phyloP scores from a whole-genome alignment of 1,284 basidiomycete species.

The Xerocomus amazonicus region DNA sequence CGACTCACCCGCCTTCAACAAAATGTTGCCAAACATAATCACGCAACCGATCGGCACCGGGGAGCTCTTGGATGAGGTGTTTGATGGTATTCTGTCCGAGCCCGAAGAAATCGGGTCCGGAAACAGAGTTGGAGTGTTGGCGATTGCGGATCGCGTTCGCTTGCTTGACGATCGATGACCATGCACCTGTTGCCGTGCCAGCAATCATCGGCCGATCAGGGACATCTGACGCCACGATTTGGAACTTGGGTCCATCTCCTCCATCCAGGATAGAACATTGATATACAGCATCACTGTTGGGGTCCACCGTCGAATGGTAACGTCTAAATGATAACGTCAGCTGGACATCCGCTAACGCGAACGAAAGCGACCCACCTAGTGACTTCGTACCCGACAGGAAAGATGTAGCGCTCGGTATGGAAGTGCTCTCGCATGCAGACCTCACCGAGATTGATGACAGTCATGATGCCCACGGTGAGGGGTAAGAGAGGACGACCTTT shows the following conservation, averaged over 20 bases:
- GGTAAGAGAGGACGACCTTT: conserved; percentile 64
- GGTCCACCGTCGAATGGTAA: conserved; percentile 71
- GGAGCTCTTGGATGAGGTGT: conserved; percentile 76
- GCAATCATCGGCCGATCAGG: conserved; percentile 67
- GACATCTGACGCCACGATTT: conserved; percentile 67
- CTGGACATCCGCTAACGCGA: conserved; percentile 2
- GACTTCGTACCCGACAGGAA: conserved; percentile 79
- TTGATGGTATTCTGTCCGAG: conserved; percentile 82
- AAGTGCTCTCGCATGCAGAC: conserved; percentile 79
- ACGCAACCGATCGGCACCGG: conserved; percentile 60
- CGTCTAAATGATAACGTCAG: conserved; percentile 44
- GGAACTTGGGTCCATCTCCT: conserved; percentile 77
- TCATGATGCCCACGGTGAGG: conserved; percentile 79
- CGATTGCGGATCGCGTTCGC: conserved; percentile 74
- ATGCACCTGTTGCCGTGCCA: conserved; percentile 80
- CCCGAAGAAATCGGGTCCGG: conserved; percentile 81
- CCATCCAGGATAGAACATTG: conserved; percentile 79
- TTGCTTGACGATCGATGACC: conserved; percentile 74
- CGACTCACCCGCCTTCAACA: conserved; percentile 72
- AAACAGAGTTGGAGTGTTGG: conserved; percentile 78
- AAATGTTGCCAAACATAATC: conserved; percentile 84
- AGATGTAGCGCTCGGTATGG: conserved; percentile 81
- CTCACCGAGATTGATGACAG: conserved; percentile 64
- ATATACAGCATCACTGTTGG: conserved; percentile 63
- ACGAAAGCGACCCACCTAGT: conserved; percentile 48